Percentiles rank a stretch among this genome's conserved stretches.
These are phyloP conservation scores for Cordia subcordata DNA, from an alignment of 257 asterid species.

Conservation along the genomic window DNA sequence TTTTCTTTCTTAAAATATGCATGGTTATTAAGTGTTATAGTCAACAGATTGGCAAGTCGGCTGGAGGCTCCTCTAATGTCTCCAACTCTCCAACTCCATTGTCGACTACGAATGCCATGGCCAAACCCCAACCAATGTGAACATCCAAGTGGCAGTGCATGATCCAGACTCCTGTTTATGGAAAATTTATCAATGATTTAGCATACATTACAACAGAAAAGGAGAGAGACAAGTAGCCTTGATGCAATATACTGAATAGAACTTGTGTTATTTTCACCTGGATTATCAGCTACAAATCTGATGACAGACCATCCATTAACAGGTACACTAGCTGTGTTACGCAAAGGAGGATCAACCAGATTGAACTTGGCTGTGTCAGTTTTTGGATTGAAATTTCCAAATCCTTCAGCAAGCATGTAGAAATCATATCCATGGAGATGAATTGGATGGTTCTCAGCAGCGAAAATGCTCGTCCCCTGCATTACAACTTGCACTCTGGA, in stretches of 20 bases:
- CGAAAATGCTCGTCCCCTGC: constrained; percentile 28
- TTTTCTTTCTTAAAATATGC: too few relatives aligned
- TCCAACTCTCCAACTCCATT: constrained; percentile 28
- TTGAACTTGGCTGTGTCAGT: constrained; percentile 26
- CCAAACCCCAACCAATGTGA: constrained; percentile 30
- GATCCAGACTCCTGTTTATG: constrained; percentile 30
- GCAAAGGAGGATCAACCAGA: too few relatives aligned
- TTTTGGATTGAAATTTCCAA: constrained; percentile 29
- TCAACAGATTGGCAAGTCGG: constrained; percentile 28
- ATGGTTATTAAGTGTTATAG: too few relatives aligned
- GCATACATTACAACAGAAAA: too few relatives aligned
- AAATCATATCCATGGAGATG: too few relatives aligned
- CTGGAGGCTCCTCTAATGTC: constrained; percentile 28
- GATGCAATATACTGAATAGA: too few relatives aligned
- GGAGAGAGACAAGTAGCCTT: too few relatives aligned
- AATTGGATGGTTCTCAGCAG: constrained; percentile 25
- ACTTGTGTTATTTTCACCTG: constrained; percentile 23
- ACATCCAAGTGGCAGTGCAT: too few relatives aligned
- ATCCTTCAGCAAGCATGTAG: constrained; percentile 26
- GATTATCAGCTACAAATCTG: constrained; percentile 34
- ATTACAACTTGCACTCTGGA: constrained; percentile 26
- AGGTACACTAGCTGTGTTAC: constrained; percentile 29
- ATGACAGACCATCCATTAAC: constrained; percentile 38
- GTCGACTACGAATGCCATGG: constrained; percentile 24
- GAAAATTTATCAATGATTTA: constrained; percentile 3